Evolutionary conservation across 2,329 filamentous ascomycete genomes (phyloP), one percentile per base, ranked within the genome.

Genomic region (Macroventuria anomochaeta): DNA sequence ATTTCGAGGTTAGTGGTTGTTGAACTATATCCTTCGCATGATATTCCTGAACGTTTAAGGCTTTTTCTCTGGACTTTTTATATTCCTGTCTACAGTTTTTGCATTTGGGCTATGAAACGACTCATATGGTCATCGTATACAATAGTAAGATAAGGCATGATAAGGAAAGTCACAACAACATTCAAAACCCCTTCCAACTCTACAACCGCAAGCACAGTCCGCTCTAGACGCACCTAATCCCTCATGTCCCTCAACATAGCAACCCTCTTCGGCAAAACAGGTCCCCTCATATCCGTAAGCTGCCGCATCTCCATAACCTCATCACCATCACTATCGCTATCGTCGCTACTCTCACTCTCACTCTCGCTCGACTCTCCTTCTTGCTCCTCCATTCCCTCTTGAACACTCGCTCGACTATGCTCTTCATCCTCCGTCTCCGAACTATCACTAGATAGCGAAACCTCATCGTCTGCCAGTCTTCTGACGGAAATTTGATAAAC

Each of bases 341-440:
- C 23, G 34, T 46, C 48, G 29, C 28, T 39, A 13, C 34, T 51
- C 0, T 17, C 23, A 12, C 37, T 47, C 7, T 53, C 42, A 8
- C 50, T 53, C 37, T 47, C 37, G 10, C 37, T 47, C 3, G 43
- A 47, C 8, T 43, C 26, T 5, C 33, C 37, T 5, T 26, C 47
- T 7, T 20, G n/a, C 15, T 13, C 23, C 25, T 12, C 11, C 18
- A 2, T 8, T n/a, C 2, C n/a, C 6, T 8, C 15, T 34, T 2
- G 2, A 18, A 11, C 8, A 11, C 10, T 17, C 17, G 23, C 13
- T 23, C n/a, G 13, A 8, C 28, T 20, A 2, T 10, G n/a, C 38
- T 13, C 5, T 3, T 40, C 37, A 11, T 2, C 18, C 7, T 32
- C 36, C 3, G 6, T 17, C 10, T 13, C 10, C 20, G 37, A 41